Base-by-base conservation (phyloP, 1,284 basidiomycete genomes). In the Hemileia vastatrix region DNA sequence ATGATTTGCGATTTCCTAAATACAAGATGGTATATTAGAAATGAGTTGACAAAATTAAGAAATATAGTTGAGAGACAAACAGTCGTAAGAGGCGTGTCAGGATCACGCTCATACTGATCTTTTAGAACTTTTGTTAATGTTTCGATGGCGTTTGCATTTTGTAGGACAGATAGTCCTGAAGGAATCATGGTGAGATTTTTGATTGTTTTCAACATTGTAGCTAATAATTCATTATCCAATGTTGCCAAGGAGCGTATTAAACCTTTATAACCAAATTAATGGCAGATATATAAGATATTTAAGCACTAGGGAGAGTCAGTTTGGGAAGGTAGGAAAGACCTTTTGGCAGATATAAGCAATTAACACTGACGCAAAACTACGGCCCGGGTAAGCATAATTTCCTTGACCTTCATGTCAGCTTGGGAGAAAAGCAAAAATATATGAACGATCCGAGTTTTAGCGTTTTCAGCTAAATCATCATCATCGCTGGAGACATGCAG, bases 131-230 rank as follows among this genome's bases (percentile, higher is more conserved):
- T 83, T 48, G 92, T 85, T 8, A 98, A 80, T 55, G 90, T 86
- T 74, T 96, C 91, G 66, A 97, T 88, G 1, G 90, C 87, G 71
- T 96, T 95, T 33, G 92, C 90, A 68, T 96, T 96, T 77, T 97
- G 93, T 15, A 98, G 79, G 3, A 93, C 87, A 70, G 97, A 92
- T 31, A 95, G 83, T 18, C 95, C 79, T 1, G 84, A 86, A 0
- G 91, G 83, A 65, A 87, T 90, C 84, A 95, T 97, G 2, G 92
- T 93, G 1, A 97, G 80, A 73, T 96, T 93, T 75, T 97, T 96
- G 74, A 97, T 84, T 1, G 91, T 90, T 78, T 95, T 96, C 68
- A 97, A 83, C 80, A 93, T 85, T 27, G 86, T 83, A 2, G 92
- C 87, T 18, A 96, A 81, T 67, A 89, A 85, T 63, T 90, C 86